These are phyloP conservation scores for Eucalyptus marginata DNA, from an alignment of 345 rosid species.

Conservation along the genomic window DNA sequence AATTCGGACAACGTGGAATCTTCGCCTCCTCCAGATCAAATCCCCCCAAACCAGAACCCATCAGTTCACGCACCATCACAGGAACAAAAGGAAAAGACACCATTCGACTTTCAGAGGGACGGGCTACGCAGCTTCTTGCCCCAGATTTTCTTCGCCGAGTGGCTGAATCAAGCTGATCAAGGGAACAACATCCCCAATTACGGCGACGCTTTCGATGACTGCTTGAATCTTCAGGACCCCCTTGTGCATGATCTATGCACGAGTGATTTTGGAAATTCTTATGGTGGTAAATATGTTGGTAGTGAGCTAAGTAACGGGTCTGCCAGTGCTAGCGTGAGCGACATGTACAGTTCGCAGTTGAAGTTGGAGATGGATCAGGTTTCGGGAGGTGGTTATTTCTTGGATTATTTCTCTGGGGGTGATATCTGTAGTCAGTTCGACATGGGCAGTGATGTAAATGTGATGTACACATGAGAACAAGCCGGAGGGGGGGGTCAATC, in stretches of 20 bases:
- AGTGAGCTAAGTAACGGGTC: not conserved
- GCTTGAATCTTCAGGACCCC: constrained; percentile 10
- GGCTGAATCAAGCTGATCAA: constrained; percentile 1
- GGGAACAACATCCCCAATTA: not conserved
- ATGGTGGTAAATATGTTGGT: not conserved
- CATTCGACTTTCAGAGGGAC: not conserved
- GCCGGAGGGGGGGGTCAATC: not conserved
- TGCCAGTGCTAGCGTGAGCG: constrained; percentile 7
- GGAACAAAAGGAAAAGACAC: not conserved
- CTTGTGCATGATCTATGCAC: not conserved
- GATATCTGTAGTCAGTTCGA: constrained; percentile 23
- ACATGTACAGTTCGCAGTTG: constrained; percentile 31
- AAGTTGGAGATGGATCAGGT: constrained; percentile 29
- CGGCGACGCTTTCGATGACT: not conserved
- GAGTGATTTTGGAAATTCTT: constrained; percentile 2
- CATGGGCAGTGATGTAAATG: constrained; percentile 16
- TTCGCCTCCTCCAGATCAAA: not conserved
- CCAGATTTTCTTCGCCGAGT: constrained; percentile 3
- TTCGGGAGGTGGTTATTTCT: constrained; percentile 20
- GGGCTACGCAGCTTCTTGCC: not conserved
- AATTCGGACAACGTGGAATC: not conserved
- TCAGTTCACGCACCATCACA: not conserved
- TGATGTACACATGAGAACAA: not conserved
- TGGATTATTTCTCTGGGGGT: constrained; percentile 19
- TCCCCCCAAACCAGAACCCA: not conserved